Conservation (phyloP, 2,329 filamentous ascomycete genomes). For the Aspergillus novofumigatus region DNA sequence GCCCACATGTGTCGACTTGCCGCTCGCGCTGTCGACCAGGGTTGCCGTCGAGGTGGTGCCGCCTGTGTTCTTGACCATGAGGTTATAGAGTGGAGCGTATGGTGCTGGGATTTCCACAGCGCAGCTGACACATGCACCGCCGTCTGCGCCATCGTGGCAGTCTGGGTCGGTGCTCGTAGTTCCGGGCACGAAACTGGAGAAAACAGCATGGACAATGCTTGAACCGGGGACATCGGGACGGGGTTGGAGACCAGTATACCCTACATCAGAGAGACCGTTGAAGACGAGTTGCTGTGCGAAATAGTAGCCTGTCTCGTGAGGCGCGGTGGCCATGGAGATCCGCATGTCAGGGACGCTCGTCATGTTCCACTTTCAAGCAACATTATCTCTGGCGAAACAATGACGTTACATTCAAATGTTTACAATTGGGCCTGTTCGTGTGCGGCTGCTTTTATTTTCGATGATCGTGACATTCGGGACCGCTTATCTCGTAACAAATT, state of each 20-base stretch:
- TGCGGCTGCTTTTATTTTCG: too few relatives aligned
- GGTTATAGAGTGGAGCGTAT: slow-evolving; percentile 18
- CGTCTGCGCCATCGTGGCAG: slow-evolving; percentile 26
- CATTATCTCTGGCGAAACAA: too few relatives aligned
- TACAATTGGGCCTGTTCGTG: too few relatives aligned
- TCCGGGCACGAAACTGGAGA: slow-evolving; percentile 28
- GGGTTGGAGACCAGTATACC: slow-evolving; percentile 29
- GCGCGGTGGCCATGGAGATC: slow-evolving; percentile 11
- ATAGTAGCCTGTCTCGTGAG: slow-evolving; percentile 23
- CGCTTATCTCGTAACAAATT: too few relatives aligned
- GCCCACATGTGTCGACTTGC: slow-evolving; percentile 21
- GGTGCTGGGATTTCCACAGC: slow-evolving; percentile 17
- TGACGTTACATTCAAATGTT: too few relatives aligned
- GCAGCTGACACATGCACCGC: slow-evolving; percentile 25
- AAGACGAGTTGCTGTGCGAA: slow-evolving; percentile 28
- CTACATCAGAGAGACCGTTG: slow-evolving; percentile 15
- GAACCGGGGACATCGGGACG: slow-evolving; percentile 10
- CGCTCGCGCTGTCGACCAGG: slow-evolving; percentile 19
- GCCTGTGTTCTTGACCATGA: slow-evolving; percentile 19
- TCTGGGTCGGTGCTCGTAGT: slow-evolving; percentile 20
- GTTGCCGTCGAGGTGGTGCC: slow-evolving; percentile 27
- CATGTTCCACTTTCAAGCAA: too few relatives aligned
- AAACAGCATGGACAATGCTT: slow-evolving; percentile 27
- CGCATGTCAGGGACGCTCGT: too few relatives aligned
- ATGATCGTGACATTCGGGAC: too few relatives aligned